Base-by-base conservation (phyloP, 768 basidiomycete species). In the Trametes punicea region DNA sequence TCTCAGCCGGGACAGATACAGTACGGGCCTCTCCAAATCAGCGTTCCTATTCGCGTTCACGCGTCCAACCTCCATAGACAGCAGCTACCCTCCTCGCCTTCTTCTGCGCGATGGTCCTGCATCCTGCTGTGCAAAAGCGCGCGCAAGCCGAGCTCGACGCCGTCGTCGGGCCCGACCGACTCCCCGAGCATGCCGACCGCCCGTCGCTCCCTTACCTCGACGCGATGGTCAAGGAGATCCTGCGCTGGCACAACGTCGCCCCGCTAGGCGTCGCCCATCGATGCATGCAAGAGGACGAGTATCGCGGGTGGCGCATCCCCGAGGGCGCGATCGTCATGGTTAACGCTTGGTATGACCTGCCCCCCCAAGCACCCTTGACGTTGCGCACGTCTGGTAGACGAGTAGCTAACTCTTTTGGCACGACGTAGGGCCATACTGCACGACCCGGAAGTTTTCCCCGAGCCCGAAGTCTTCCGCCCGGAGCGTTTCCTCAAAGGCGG, bases 381-480 rank as follows among this genome's bases (percentile, higher is more conserved):
- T 3, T n/a, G n/a, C 34, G 4, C 34, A 10, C 34, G 34, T 36
- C 20, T 38, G 36, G 29, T 54, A 2, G 59, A 62, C 27, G n/a
- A 30, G 11, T 18, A 6, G 21, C 25, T 27, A 13, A 1, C 8
- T 44, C 9, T 21, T 8, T 20, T 2, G 15, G 6, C 18, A 26
- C 4, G n/a, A 20, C 6, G 8, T 11, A 82, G 82, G 79, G 73
- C 74, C 1, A 80, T 82, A 42, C 69, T 81, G 29, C 80, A 77
- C 40, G 77, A 83, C 56, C 77, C 77, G 4, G 39, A 64, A 30
- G 62, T 62, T 10, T 83, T 73, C 62, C 76, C 75, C 1, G 69
- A 81, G 10, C 81, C 82, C 0, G 64, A 71, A 4, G 63, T 57
- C 8, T 83, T 84, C 63, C 72, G 77, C 33, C 82, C 82, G 0